phyloP scores from a whole-genome alignment of 2,329 filamentous ascomycete species.

The Cladosporium sp. region DNA sequence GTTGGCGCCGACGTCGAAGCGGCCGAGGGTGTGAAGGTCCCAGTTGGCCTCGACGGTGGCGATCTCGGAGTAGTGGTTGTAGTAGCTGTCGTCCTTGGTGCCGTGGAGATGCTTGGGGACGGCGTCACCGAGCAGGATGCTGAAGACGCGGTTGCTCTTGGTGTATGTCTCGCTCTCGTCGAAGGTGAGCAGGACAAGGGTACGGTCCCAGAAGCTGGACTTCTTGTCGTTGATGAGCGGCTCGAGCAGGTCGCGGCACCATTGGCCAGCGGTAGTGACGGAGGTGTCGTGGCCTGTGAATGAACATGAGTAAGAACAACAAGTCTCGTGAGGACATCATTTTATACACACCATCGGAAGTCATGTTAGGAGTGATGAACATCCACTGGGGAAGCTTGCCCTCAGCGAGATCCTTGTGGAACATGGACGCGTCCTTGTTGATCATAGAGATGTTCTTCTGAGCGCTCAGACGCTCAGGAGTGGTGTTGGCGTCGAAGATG shows the following conservation, averaged over 20 bases:
- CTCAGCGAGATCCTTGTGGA: slow-evolving; percentile 59
- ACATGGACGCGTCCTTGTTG: slow-evolving; percentile 53
- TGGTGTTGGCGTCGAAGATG: slow-evolving; percentile 58
- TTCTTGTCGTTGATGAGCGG: slow-evolving; percentile 62
- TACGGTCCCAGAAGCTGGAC: slow-evolving; percentile 61
- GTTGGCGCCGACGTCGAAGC: slow-evolving; percentile 43
- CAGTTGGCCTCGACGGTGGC: slow-evolving; percentile 42
- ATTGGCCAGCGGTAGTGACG: slow-evolving; percentile 61
- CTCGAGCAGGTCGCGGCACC: slow-evolving; percentile 61
- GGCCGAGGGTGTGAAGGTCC: slow-evolving; percentile 39
- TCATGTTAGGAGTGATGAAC: slow-evolving; percentile 70
- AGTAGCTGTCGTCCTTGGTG: slow-evolving; percentile 59
- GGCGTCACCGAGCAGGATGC: slow-evolving; percentile 68
- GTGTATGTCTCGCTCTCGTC: slow-evolving; percentile 70
- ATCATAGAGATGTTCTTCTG: slow-evolving; percentile 72
- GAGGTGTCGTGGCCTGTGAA: slow-evolving; percentile 60
- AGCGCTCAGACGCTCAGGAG: slow-evolving; percentile 54
- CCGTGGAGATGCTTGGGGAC: slow-evolving; percentile 59
- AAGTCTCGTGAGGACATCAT: not conserved
- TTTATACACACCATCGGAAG: slow-evolving; percentile 24
- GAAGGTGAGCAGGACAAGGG: slow-evolving; percentile 68
- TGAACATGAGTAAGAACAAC: no score
- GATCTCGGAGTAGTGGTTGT: slow-evolving; percentile 44
- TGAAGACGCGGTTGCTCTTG: slow-evolving; percentile 61
- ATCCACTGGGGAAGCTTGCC: slow-evolving; percentile 64